Evolutionary conservation across 179 eudicot species (phyloP), one percentile per base, ranked within the genome.

Genomic region (Pouteria campechiana): DNA sequence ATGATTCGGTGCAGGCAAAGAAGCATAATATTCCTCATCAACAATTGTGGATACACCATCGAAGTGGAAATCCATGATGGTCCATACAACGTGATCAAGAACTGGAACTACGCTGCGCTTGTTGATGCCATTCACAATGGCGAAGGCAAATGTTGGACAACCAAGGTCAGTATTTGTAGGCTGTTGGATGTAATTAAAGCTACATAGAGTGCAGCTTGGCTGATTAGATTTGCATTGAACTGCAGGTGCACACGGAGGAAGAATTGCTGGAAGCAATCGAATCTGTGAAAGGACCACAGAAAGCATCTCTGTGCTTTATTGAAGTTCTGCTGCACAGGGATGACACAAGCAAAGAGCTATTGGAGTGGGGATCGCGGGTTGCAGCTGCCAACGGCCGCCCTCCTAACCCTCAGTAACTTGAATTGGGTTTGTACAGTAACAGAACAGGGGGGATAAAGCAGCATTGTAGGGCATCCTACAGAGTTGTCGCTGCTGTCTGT

Each of bases 41-140:
- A 84, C 69, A 84, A 86, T 30, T 84, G 85, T 23, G 93, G 88
- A 1, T 84, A 84, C 55, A 84, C 94, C 11, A 84, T 84, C 21
- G 94, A 84, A 64, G 94, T 80, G 17, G 94, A 83, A 67, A 84
- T 84, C 37, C 94, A 84, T 43, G 94, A 84, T 39, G 95, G 95
- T 8, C 95, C 95, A 0, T 84, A 80, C 50, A 84, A 84, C 67
- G 81, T 84, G 45, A 84, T 84, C 28, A 84, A 81, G 69, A 81
- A 84, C 55, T 81, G 95, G 95, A 51, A 84, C 47, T 84, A 84
- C 58, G 72, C 86, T 9, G 87, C 65, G 20, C 57, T 84, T 22
- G 67, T 84, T 37, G 63, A 77, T 54, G 90, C 95, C 28, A 74
- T 84, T 45, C 78, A 81, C 49, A 77, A 84, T 22, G 73, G 62